These are phyloP conservation scores for Moringa oleifera DNA, from an alignment of 345 rosid species.

Conservation along the genomic window DNA sequence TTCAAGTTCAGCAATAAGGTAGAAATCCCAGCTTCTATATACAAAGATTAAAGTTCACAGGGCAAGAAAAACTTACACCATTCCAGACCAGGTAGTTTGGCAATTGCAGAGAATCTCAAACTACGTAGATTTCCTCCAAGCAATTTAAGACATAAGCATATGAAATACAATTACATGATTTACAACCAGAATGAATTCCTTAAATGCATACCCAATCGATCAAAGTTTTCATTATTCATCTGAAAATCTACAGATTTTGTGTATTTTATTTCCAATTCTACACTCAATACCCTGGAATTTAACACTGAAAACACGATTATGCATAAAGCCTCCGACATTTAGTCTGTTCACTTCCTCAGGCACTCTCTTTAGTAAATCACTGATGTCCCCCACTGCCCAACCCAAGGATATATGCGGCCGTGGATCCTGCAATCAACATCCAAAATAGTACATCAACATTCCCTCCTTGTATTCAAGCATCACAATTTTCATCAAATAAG, in stretches of 20 bases:
- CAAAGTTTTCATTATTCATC: conserved; percentile 29
- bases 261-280: conserved; percentile 56
- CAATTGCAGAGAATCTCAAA: too few relatives aligned
- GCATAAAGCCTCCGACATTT: conserved; percentile 25
- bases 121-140: too few relatives aligned
- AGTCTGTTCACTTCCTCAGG: conserved; percentile 43
- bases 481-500: not conserved
- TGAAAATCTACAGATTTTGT: conserved; percentile 51
- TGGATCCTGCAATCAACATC: conserved; percentile 48
- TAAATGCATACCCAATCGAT: not conserved
- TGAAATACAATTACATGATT: too few relatives aligned
- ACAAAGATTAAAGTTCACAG: too few relatives aligned
- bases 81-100: too few relatives aligned
- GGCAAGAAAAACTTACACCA: too few relatives aligned
- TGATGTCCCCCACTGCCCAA: conserved; percentile 66
- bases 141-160: too few relatives aligned
- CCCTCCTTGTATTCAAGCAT: not conserved
- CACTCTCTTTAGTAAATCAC: conserved; percentile 40
- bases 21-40: too few relatives aligned
- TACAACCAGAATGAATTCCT: too few relatives aligned
- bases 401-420: conserved; percentile 89
- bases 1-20: too few relatives aligned
- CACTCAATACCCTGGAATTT: conserved; percentile 72
- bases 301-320: conserved; percentile 42
- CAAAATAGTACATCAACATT: conserved; percentile 4